phyloP scores from a whole-genome alignment of 139 green algal species.

The Dunaliella primolecta region DNA sequence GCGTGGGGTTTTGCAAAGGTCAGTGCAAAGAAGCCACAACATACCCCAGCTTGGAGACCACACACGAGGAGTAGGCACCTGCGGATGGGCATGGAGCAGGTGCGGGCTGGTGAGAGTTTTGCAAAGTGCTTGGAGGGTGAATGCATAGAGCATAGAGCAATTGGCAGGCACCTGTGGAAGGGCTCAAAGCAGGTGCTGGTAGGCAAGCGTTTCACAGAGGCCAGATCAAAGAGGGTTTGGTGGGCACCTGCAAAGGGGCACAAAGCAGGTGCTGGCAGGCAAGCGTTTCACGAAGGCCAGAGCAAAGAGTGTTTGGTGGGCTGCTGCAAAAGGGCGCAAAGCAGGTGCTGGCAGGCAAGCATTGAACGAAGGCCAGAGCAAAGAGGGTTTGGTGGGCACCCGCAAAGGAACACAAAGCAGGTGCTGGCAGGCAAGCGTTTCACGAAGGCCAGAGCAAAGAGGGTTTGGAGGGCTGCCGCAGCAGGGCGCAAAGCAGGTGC shows the following conservation, averaged over 20 bases:
- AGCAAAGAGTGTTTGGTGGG: too few relatives aligned
- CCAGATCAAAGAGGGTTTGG: too few relatives aligned
- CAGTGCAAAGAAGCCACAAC: too few relatives aligned
- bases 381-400: constrained; percentile 5
- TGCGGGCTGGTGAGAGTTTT: neutral
- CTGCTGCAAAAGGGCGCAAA: neutral
- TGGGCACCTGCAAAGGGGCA: constrained; percentile 5
- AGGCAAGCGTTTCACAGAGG: too few relatives aligned
- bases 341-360: too few relatives aligned
- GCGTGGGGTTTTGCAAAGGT: too few relatives aligned
- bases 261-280: neutral
- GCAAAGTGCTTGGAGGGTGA: too few relatives aligned
- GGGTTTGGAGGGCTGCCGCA: too few relatives aligned
- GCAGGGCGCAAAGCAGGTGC: neutral
- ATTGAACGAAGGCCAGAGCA: too few relatives aligned
- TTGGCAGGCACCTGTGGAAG: neutral
- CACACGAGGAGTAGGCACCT: constrained; percentile 1
- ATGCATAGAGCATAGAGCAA: too few relatives aligned
- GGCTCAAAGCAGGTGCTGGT: neutral
- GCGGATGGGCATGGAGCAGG: neutral
- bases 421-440: neutral
- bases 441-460: too few relatives aligned
- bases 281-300: too few relatives aligned
- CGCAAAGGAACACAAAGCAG: neutral
- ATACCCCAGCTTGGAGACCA: neutral